These are phyloP conservation scores for Nicotiana knightiana DNA, from an alignment of 257 asterid genomes.

Conservation along the genomic window DNA sequence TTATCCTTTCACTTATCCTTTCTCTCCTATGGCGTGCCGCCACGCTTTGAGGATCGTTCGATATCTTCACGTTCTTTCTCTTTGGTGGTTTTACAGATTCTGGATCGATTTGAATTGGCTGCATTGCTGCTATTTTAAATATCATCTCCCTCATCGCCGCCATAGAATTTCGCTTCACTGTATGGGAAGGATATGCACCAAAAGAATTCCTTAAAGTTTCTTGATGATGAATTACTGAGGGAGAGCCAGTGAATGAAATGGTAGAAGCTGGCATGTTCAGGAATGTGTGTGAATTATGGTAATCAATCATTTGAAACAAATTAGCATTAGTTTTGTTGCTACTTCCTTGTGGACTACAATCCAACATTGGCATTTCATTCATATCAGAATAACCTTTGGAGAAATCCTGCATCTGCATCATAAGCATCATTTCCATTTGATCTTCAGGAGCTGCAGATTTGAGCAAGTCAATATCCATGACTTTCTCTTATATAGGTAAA, in stretches of 20 bases:
- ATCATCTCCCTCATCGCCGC: constrained; percentile 94
- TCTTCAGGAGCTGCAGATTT: constrained; percentile 46
- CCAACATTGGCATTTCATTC: constrained; percentile 2
- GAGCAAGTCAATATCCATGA: constrained; percentile 60
- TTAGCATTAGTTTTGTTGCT: not conserved
- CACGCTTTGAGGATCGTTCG: constrained; percentile 90
- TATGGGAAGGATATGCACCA: not conserved
- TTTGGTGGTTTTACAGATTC: constrained; percentile 81
- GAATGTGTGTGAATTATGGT: constrained; percentile 7
- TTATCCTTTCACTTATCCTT: constrained; percentile 76
- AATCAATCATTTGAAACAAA: not conserved
- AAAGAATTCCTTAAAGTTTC: too few relatives aligned
- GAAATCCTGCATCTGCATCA: constrained; percentile 57
- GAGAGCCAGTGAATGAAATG: constrained; percentile 26
- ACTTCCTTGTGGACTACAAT: not conserved
- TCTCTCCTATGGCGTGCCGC: constrained; percentile 95
- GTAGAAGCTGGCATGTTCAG: constrained; percentile 20
- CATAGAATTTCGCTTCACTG: constrained; percentile 22
- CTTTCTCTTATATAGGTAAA: not conserved
- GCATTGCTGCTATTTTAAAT: constrained; percentile 86
- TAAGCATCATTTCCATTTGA: constrained; percentile 67
- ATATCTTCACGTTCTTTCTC: constrained; percentile 81
- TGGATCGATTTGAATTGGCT: constrained; percentile 84
- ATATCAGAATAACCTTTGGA: constrained; percentile 26
- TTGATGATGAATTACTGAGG: not conserved